Evolutionary conservation across 805 yeast species (phyloP).

Genomic region (Wickerhamiella brachini): DNA sequence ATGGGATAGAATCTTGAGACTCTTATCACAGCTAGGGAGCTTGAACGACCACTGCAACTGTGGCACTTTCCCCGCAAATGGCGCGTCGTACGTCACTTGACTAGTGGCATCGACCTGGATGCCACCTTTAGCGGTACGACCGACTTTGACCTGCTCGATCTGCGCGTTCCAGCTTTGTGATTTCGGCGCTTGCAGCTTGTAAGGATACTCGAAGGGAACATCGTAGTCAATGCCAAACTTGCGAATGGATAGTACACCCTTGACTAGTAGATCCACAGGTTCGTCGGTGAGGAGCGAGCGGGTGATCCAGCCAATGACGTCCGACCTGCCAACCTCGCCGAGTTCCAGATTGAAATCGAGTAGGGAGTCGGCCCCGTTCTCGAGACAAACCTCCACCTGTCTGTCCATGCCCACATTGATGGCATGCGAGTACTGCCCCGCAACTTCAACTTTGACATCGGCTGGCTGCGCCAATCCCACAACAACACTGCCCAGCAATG

Average conservation of each 20-base stretch:
- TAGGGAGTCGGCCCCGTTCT: neutral
- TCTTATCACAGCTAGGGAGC: conserved; percentile 20
- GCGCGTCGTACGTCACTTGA: neutral
- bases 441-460: neutral
- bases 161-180: conserved; percentile 9
- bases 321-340: conserved; percentile 12
- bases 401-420: neutral
- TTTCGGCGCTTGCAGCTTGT: conserved; percentile 4
- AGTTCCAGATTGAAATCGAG: neutral
- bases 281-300: conserved; percentile 2
- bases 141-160: conserved; percentile 4
- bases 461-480: neutral
- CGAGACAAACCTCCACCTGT: neutral
- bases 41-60: conserved; percentile 18
- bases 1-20: conserved; percentile 7
- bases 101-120: neutral
- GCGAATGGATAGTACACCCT: conserved; percentile 5
- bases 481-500: neutral
- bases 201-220: conserved; percentile 3
- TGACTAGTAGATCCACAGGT: conserved; percentile 5
- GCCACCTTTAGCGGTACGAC: neutral
- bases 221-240: conserved; percentile 12
- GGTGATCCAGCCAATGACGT: conserved; percentile 7
- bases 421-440: neutral
- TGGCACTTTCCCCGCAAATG: conserved; percentile 17